phyloP scores from a whole-genome alignment of 768 basidiomycete genomes.

The Rhizopogon vesiculosus region DNA sequence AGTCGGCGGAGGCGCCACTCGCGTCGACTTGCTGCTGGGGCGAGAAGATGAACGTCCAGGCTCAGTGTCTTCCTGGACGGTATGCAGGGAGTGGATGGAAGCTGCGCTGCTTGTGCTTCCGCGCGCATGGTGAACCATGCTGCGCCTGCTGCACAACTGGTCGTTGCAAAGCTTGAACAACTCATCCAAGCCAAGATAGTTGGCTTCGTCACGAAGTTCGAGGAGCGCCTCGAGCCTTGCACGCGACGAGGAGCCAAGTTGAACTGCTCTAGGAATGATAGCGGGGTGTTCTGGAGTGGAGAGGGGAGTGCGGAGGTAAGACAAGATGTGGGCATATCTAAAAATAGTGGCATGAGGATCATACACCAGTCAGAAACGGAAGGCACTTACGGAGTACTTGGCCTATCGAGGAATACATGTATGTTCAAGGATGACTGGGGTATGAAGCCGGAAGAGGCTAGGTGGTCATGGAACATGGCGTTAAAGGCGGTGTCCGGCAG shows the following conservation, averaged over 20 bases:
- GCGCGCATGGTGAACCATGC: slow-evolving; percentile 32
- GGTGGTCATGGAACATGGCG: slow-evolving; percentile 56
- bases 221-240: slow-evolving; percentile 61
- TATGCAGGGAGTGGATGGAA: slow-evolving; percentile 57
- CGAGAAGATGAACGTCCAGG: slow-evolving; percentile 6
- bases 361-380: background rate
- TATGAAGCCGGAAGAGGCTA: slow-evolving; percentile 54
- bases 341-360: slow-evolving; percentile 1
- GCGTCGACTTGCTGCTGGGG: background rate
- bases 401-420: slow-evolving; percentile 76
- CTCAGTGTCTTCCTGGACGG: slow-evolving; percentile 52
- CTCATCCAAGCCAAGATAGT: slow-evolving; percentile 63
- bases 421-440: slow-evolving; percentile 41
- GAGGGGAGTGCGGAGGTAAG: slow-evolving; percentile 62
- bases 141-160: slow-evolving; percentile 55
- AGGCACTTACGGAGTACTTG: slow-evolving; percentile 68
- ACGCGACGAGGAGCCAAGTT: slow-evolving; percentile 38
- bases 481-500: slow-evolving; percentile 32
- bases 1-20: too few species aligned
- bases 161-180: slow-evolving; percentile 63
- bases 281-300: slow-evolving; percentile 42
- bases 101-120: slow-evolving; percentile 36
- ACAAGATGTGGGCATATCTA: slow-evolving; percentile 69
- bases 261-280: slow-evolving; percentile 55
- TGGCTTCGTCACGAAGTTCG: slow-evolving; percentile 76